phyloP scores from a whole-genome alignment of 73 alveolate genomes.

The Tetrahymena borealis region DNA sequence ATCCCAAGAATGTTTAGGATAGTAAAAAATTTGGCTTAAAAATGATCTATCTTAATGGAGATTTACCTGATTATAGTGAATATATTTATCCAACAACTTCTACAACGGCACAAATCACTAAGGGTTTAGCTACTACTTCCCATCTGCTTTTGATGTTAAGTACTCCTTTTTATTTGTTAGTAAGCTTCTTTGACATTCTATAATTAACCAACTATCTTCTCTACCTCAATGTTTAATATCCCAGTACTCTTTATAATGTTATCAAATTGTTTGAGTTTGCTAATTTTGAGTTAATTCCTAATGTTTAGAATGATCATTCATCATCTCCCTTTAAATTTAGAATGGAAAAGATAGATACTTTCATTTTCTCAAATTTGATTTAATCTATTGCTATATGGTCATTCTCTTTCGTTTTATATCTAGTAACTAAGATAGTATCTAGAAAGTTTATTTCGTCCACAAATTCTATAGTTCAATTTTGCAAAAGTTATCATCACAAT shows the following conservation, averaged over 20 bases:
- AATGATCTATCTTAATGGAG: background rate
- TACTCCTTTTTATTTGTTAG: background rate
- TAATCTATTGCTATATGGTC: background rate
- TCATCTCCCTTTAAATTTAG: background rate
- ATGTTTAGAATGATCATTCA: background rate
- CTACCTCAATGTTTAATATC: background rate
- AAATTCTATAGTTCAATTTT: background rate
- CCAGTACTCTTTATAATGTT: background rate
- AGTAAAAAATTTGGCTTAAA: background rate
- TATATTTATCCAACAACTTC: background rate
- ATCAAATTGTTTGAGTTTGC: background rate
- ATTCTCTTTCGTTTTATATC: background rate
- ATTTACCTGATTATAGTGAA: background rate
- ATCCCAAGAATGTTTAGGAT: background rate
- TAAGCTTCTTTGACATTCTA: background rate
- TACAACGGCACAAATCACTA: background rate
- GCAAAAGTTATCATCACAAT: background rate
- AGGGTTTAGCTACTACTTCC: background rate
- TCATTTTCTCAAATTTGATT: background rate
- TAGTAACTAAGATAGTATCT: background rate
- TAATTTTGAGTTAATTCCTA: background rate
- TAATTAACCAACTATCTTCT: background rate
- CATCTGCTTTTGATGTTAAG: background rate
- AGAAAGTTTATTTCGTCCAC: background rate
- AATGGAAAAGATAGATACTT: background rate